Evolutionary conservation across 1,139 yeast genomes (phyloP).

Genomic region (Kodamaea anthophila): DNA sequence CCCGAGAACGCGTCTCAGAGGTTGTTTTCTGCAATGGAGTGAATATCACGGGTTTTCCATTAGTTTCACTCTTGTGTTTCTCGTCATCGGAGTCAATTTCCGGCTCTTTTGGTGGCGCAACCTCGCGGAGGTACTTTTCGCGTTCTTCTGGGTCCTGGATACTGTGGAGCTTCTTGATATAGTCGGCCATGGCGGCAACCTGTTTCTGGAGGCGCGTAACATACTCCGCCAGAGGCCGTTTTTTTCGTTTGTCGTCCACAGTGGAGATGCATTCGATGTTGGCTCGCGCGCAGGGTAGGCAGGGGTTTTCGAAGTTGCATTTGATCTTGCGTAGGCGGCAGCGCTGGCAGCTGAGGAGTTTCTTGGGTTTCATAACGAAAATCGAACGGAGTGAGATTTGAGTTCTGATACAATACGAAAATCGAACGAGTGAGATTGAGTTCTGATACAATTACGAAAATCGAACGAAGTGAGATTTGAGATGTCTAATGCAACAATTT

Average conservation of each 20-base stretch:
- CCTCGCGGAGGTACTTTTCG: constrained; percentile 2
- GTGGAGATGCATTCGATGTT: constrained; percentile 44
- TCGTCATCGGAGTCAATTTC: not conserved
- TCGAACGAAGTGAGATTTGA: too few relatives aligned
- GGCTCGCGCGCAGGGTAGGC: constrained; percentile 42
- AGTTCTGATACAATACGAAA: too few relatives aligned
- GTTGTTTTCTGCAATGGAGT: too few relatives aligned
- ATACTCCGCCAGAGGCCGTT: constrained; percentile 46
- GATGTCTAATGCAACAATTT: too few relatives aligned
- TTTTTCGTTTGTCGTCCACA: constrained; percentile 48
- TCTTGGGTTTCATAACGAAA: too few relatives aligned
- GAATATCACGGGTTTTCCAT: too few relatives aligned
- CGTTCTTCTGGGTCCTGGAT: not conserved
- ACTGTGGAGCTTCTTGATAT: constrained; percentile 1
- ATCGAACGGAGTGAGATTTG: too few relatives aligned
- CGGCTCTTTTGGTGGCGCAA: not conserved
- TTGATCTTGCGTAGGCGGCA: constrained; percentile 51
- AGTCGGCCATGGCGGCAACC: constrained; percentile 2
- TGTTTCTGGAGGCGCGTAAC: constrained; percentile 31
- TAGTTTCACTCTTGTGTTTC: not conserved
- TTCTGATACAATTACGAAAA: too few relatives aligned
- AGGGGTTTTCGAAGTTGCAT: constrained; percentile 47
- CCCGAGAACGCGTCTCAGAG: not conserved
- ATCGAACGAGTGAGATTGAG: too few relatives aligned
- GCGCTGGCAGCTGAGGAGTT: constrained; percentile 35